Conservation (phyloP, 2,329 filamentous ascomycete species). For the Rugonectria rugulosa region DNA sequence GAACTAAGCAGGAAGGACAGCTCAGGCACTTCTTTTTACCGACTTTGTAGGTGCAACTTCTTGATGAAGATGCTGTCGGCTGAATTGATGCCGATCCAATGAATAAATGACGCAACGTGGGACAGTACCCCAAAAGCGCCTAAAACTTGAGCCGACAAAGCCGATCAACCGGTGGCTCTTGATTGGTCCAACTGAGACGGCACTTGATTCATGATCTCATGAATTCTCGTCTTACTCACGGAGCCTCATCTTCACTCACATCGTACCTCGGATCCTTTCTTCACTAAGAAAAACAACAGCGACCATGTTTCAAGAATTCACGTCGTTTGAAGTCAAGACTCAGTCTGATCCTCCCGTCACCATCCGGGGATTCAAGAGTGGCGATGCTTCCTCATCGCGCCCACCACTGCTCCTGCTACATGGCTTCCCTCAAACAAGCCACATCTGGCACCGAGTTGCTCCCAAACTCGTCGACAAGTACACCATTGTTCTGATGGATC, state of each 20-base stretch:
- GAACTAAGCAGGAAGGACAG: neutral
- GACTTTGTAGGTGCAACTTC: neutral
- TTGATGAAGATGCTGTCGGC: neutral
- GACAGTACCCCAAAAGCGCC: neutral
- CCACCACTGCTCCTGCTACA: constrained; percentile 58
- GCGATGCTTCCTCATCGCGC: constrained; percentile 39
- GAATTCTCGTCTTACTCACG: neutral
- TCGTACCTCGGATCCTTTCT: no score
- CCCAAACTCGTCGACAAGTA: constrained; percentile 48
- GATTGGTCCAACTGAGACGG: neutral
- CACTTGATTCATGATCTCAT: neutral
- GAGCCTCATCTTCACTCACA: no score
- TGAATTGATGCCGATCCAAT: neutral
- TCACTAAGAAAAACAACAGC: neutral
- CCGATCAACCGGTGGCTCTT: neutral
- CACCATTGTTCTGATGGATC: constrained; percentile 55
- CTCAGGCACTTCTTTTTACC: neutral
- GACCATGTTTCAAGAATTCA: constrained; percentile 50
- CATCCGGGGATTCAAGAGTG: constrained; percentile 54
- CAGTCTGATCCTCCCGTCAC: constrained; percentile 45
- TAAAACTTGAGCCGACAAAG: constrained; percentile 9
- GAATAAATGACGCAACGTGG: neutral
- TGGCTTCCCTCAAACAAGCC: constrained; percentile 60
- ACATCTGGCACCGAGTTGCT: constrained; percentile 59
- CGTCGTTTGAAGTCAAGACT: constrained; percentile 49